Evolutionary conservation across 2,329 filamentous ascomycete species (phyloP), one percentile per base, ranked within the genome.

Genomic region (Cladosporium austrohemisphaericum): DNA sequence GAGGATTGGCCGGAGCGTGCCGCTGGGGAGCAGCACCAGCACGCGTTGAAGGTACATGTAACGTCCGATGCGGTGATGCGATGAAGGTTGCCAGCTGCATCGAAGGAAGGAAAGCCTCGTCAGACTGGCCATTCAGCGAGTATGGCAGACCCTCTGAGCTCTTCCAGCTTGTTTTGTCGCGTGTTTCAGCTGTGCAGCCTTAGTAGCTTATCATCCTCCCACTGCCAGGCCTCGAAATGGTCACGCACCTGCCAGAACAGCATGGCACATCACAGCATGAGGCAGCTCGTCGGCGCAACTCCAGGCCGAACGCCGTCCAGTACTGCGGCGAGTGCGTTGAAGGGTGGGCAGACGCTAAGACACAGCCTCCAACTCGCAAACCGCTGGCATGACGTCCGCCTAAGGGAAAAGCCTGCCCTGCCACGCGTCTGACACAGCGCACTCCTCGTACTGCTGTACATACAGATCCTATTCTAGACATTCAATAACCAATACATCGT

Each of bases 381-480:
- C 35, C 35, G 41, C 41, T 45, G 41, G 36, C 41, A 36, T 45
- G 41, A 45, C 41, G 41, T 45, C 31, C 41, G 16, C 38, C 41
- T 43, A 31, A 36, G 31, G 9, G 26, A 22, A 35, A 32, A 45
- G 22, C 36, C 32, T 45, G 29, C 28, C 41, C 32, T 19, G 31
- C 41, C 41, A 45, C 41, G 31, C 41, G 41, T 45, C 41, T 45
- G 41, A 45, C 31, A 36, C 18, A 9, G 29, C 29, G 16, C n/a
- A n/a, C n/a, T n/a, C n/a, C n/a, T n/a, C 22, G 33, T 36, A 18
- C 11, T 31, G 11, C 26, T 29, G 26, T 31, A 32, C 19, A 40
- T 22, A 14, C 40, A 22, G 19, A 4, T n/a, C 31, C 31, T 28
- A 26, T 28, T 25, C 41, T 28, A 18, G 19, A 36, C 33, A 25